phyloP scores from a whole-genome alignment of 1,284 basidiomycete genomes.

The Leccinum pachyderme region DNA sequence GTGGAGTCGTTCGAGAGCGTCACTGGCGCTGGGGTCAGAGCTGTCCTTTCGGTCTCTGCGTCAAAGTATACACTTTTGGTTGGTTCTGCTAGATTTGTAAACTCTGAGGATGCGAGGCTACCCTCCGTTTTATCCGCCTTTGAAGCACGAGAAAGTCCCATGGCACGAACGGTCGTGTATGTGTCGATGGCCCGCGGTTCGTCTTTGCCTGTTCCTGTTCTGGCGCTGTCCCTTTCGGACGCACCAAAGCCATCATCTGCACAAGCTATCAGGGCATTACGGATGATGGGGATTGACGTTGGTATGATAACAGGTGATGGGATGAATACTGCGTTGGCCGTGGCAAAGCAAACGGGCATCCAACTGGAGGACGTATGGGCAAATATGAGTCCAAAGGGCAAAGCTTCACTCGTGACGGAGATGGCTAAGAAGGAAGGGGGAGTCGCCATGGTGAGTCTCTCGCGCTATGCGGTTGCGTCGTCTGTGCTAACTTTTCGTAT shows the following conservation, averaged over 20 bases:
- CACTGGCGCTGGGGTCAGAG: slow-evolving; percentile 87
- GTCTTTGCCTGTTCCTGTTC: slow-evolving; percentile 47
- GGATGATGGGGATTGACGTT: slow-evolving; percentile 86
- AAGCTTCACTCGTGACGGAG: slow-evolving; percentile 79
- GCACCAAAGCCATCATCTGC: slow-evolving; percentile 79
- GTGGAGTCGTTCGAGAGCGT: slow-evolving; percentile 80
- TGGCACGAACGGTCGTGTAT: slow-evolving; percentile 84
- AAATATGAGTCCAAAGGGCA: slow-evolving; percentile 90
- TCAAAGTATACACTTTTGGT: slow-evolving; percentile 61
- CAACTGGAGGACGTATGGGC: slow-evolving; percentile 78
- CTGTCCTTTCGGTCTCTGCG: slow-evolving; percentile 51
- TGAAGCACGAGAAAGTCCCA: slow-evolving; percentile 61
- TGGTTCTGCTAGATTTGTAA: slow-evolving; percentile 74
- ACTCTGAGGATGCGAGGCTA: slow-evolving; percentile 48
- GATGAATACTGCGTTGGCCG: slow-evolving; percentile 76
- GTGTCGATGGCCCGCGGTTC: slow-evolving; percentile 57
- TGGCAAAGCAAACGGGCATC: slow-evolving; percentile 88
- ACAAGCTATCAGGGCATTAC: slow-evolving; percentile 77
- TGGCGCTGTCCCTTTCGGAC: slow-evolving; percentile 82
- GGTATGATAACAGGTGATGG: slow-evolving; percentile 92
- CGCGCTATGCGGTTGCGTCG: neutral
- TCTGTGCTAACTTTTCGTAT: slow-evolving; percentile 1
- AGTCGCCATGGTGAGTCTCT: slow-evolving; percentile 79
- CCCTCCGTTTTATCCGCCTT: slow-evolving; percentile 62
- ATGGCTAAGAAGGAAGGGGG: slow-evolving; percentile 68